Conservation (phyloP, 305 asterid genomes). For the Solanum hybrid region DNA sequence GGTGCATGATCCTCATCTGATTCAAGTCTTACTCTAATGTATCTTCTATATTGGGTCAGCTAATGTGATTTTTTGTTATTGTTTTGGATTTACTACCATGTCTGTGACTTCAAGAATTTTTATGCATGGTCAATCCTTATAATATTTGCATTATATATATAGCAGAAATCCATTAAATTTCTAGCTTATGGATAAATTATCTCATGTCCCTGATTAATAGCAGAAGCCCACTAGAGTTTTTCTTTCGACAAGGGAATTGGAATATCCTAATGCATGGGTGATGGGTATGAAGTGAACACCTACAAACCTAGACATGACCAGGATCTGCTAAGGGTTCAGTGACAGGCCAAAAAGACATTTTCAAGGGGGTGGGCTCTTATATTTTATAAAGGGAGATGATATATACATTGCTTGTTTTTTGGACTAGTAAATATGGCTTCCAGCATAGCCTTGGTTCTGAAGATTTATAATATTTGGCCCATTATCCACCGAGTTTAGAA, state of each 20-base stretch:
- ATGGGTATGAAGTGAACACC: background rate
- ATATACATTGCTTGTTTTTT: background rate
- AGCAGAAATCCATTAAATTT: background rate
- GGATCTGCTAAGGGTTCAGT: background rate
- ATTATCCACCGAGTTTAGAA: too few relatives aligned
- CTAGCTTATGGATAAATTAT: background rate
- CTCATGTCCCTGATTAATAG: background rate
- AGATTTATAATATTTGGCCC: background rate
- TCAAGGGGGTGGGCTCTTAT: background rate
- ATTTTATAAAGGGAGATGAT: background rate
- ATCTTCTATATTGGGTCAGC: background rate
- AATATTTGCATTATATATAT: background rate
- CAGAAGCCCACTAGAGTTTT: background rate
- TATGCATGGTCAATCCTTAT: background rate
- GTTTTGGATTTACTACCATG: background rate
- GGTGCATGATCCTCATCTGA: slow-evolving; percentile 26
- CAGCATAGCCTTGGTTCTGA: background rate
- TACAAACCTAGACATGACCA: background rate
- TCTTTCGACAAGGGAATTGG: background rate
- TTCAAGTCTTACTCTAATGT: slow-evolving; percentile 3
- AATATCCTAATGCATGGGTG: background rate
- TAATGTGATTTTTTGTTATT: background rate
- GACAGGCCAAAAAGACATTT: background rate
- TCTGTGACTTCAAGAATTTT: background rate
- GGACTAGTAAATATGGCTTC: background rate